Conservation (phyloP, 768 basidiomycete species). For the Dioszegia aurantiaca region DNA sequence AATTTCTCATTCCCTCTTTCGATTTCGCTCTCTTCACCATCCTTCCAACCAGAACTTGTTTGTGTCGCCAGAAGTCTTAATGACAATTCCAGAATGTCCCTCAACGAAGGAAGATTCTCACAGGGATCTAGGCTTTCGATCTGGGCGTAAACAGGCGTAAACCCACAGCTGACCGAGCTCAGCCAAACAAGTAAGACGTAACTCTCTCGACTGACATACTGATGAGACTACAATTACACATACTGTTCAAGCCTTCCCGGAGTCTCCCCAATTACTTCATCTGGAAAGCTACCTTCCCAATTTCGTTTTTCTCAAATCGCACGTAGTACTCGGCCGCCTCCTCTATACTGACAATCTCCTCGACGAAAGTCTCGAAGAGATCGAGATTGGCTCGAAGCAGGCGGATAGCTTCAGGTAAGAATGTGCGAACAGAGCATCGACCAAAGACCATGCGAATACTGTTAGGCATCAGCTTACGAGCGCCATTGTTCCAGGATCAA, state of each 20-base stretch:
- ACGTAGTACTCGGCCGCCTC: conserved; percentile 44
- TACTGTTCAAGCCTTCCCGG: too few species aligned
- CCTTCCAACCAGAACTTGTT: too few species aligned
- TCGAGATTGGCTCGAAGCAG: conserved; percentile 30
- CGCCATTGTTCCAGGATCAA: not conserved
- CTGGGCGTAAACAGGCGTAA: too few species aligned
- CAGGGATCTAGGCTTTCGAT: too few species aligned
- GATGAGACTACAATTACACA: too few species aligned
- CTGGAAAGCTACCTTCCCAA: conserved; percentile 48
- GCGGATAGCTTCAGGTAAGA: conserved; percentile 29
- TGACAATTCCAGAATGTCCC: too few species aligned
- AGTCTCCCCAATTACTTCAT: too few species aligned
- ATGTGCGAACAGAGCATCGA: conserved; percentile 35
- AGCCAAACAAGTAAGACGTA: too few species aligned
- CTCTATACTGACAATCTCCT: conserved; percentile 31
- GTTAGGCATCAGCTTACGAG: conserved; percentile 5
- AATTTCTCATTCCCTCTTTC: not conserved
- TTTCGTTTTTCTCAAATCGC: conserved; percentile 45
- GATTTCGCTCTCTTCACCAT: conserved; percentile 12
- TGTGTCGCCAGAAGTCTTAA: too few species aligned
- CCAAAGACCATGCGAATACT: conserved; percentile 43
- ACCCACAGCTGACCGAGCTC: too few species aligned
- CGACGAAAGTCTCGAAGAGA: conserved; percentile 34
- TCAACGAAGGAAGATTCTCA: too few species aligned
- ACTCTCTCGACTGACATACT: too few species aligned